Evolutionary conservation across 805 yeast genomes (phyloP).

Genomic region (Zygoascus bituminiphila): DNA sequence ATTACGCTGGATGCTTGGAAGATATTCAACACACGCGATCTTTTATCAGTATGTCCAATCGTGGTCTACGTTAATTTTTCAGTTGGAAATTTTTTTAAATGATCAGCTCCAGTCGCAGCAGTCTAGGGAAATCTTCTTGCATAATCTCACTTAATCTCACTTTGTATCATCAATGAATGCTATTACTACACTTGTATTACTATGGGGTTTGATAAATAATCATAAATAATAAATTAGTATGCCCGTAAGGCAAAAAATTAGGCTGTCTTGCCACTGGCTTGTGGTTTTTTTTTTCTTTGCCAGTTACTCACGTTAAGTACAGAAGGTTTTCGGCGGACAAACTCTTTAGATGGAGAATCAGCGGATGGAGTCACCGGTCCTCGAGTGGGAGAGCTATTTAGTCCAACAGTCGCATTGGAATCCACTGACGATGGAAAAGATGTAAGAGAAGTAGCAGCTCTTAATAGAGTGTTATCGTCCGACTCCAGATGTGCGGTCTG

Average conservation of each 20-base stretch:
- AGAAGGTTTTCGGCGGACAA: background rate
- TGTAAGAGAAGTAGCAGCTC: background rate
- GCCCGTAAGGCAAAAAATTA: background rate
- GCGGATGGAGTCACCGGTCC: background rate
- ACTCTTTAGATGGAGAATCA: background rate
- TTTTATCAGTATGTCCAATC: no score
- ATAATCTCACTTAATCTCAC: no score
- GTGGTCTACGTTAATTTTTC: no score
- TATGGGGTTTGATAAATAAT: background rate
- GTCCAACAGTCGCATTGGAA: background rate
- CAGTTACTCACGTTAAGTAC: background rate
- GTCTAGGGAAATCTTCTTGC: no score
- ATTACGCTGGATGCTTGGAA: no score
- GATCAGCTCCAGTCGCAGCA: no score
- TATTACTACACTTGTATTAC: background rate
- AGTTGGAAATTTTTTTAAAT: no score
- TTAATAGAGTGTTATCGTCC: background rate
- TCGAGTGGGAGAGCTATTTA: background rate
- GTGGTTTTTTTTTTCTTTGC: background rate
- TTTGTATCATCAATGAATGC: no score
- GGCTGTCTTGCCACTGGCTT: no score
- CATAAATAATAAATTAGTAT: background rate
- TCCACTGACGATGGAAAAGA: background rate
- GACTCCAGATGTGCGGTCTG: background rate
- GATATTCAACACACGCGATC: no score